phyloP scores from a whole-genome alignment of 1,284 basidiomycete genomes.

The Tilletia setariae region DNA sequence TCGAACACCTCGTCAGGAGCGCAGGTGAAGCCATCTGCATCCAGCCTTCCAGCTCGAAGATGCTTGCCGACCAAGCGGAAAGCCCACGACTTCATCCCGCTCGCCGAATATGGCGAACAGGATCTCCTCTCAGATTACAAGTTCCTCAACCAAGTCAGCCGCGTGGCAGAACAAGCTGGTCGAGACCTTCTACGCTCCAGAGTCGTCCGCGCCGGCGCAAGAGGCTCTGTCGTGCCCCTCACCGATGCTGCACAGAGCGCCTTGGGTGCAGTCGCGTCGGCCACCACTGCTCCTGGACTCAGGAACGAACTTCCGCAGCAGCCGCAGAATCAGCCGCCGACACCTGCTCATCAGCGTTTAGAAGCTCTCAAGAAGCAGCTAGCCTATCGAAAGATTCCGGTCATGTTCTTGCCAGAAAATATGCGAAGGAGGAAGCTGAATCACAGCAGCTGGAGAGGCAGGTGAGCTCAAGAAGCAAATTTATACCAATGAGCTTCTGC shows the following conservation, averaged over 20 bases:
- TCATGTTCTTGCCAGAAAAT: constrained; percentile 8
- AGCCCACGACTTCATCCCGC: not conserved
- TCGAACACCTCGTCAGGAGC: not conserved
- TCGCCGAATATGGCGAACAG: constrained; percentile 3
- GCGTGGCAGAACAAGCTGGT: constrained; percentile 8
- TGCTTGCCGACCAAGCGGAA: not conserved
- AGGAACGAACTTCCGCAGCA: not conserved
- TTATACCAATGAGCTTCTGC: no score
- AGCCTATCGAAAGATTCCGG: constrained; percentile 4
- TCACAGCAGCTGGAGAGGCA: constrained; percentile 10
- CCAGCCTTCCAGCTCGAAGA: not conserved
- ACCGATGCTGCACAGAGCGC: not conserved
- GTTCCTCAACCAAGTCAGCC: constrained; percentile 3
- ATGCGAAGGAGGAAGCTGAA: not conserved
- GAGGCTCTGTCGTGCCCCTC: not conserved
- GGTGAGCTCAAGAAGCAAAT: constrained; percentile 1
- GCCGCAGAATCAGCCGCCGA: not conserved
- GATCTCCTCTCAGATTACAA: not conserved
- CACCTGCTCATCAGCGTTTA: not conserved
- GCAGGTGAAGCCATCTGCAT: not conserved
- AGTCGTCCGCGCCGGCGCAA: not conserved
- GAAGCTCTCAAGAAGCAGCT: constrained; percentile 14
- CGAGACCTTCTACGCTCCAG: not conserved
- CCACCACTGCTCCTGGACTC: not conserved
- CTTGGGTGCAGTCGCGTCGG: not conserved